Percentiles rank a stretch among this genome's conserved stretches.
These are phyloP conservation scores for Trichoderma sp. DNA, from an alignment of 2,329 filamentous ascomycete species.

Conservation along the genomic window DNA sequence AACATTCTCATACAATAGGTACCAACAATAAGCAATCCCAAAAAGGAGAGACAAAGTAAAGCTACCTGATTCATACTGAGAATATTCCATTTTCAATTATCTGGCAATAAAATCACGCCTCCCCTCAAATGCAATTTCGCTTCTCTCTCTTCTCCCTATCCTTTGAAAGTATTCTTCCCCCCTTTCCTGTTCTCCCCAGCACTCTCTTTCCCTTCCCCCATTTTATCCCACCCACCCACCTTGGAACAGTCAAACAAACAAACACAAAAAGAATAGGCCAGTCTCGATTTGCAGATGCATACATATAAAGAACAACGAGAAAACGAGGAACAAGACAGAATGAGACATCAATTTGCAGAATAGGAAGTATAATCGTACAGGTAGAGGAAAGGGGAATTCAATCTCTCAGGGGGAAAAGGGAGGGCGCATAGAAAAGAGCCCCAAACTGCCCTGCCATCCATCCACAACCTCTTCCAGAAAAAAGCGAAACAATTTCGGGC, in stretches of 20 bases:
- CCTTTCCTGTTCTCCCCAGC: neutral
- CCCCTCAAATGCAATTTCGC: constrained; percentile 3
- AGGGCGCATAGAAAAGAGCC: neutral
- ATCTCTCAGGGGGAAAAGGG: neutral
- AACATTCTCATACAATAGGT: no score
- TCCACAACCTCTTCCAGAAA: neutral
- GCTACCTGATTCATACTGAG: neutral
- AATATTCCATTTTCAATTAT: neutral
- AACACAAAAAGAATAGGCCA: neutral
- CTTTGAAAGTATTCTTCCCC: no score
- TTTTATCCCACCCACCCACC: neutral
- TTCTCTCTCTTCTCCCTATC: neutral
- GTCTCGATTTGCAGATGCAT: constrained; percentile 25
- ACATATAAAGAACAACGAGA: constrained; percentile 4
- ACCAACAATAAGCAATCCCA: no score
- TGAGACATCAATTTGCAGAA: neutral
- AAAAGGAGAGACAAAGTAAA: neutral
- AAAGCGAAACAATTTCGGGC: neutral
- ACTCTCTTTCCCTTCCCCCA: neutral
- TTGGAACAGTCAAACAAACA: neutral
- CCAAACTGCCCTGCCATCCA: neutral
- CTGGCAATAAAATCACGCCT: neutral
- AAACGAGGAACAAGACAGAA: neutral
- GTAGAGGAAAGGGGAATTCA: neutral
- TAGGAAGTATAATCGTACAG: constrained; percentile 23